Percentiles rank a stretch among this genome's conserved stretches.
Conservation (phyloP, 345 rosid species). For the Citrus glauca region DNA sequence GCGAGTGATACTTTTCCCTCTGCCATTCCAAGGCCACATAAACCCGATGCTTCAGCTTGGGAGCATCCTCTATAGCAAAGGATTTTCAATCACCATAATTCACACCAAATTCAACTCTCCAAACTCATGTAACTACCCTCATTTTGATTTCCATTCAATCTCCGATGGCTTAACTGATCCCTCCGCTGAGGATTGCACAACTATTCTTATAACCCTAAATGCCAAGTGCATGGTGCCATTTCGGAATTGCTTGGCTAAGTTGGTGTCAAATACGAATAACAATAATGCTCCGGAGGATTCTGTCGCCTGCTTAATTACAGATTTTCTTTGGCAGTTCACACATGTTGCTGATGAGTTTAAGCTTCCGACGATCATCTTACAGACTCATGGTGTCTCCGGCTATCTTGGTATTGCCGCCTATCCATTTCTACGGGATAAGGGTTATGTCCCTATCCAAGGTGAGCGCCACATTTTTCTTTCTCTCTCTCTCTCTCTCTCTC, state of each 20-base stretch:
- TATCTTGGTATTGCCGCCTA: constrained; percentile 21
- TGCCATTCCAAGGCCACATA: constrained; percentile 56
- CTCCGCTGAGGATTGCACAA: constrained; percentile 5
- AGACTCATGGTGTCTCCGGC: constrained; percentile 30
- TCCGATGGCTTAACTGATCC: constrained; percentile 16
- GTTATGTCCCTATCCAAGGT: constrained; percentile 29
- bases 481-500: no score
- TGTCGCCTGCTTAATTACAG: constrained; percentile 41
- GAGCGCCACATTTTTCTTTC: no score
- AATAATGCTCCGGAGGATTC: constrained; percentile 5
- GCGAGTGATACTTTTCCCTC: constrained; percentile 41
- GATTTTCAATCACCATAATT: not conserved
- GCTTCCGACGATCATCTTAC: constrained; percentile 40
- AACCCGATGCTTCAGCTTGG: constrained; percentile 62
- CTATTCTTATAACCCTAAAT: constrained; percentile 24
- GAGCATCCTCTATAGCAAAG: constrained; percentile 32
- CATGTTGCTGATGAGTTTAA: constrained; percentile 28
- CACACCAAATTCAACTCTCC: not conserved
- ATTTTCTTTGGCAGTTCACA: constrained; percentile 38
- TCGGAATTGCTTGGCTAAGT: constrained; percentile 25
- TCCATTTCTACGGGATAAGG: not conserved
- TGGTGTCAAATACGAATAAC: constrained; percentile 6
- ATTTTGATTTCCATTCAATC: constrained; percentile 40
- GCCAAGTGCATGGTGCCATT: constrained; percentile 30
- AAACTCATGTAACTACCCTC: constrained; percentile 31